These are phyloP conservation scores for Thelonectria blattea DNA, from an alignment of 2,329 filamentous ascomycete genomes.

Conservation along the genomic window DNA sequence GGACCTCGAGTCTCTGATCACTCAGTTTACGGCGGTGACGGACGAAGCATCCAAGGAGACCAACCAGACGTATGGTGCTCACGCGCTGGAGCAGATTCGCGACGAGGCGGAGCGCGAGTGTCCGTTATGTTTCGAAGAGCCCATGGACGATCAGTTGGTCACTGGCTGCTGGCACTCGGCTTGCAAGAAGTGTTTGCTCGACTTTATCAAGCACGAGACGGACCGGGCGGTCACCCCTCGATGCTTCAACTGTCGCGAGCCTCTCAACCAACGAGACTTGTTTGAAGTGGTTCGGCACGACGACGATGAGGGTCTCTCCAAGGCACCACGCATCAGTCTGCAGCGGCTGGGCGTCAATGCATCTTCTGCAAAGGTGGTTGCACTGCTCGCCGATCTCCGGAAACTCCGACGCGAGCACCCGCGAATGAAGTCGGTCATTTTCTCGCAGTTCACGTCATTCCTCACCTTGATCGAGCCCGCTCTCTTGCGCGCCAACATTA, in stretches of 20 bases:
- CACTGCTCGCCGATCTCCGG: conserved; percentile 78
- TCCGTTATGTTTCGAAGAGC: conserved; percentile 92
- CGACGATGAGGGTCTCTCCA: conserved; percentile 54
- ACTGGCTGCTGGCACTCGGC: conserved; percentile 98
- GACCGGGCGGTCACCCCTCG: conserved; percentile 76
- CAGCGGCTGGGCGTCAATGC: conserved; percentile 66
- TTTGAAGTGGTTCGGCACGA: conserved; percentile 92
- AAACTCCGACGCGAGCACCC: conserved; percentile 69
- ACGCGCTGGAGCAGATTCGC: conserved; percentile 89
- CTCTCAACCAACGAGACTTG: conserved; percentile 81
- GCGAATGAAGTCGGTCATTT: conserved; percentile 85
- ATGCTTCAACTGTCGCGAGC: conserved; percentile 90
- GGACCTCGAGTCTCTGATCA: conserved; percentile 86
- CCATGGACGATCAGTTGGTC: conserved; percentile 92
- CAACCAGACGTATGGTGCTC: conserved; percentile 71
- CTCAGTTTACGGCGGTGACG: conserved; percentile 77
- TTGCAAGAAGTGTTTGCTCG: conserved; percentile 90
- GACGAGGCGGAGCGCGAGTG: conserved; percentile 89
- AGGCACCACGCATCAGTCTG: conserved; percentile 61
- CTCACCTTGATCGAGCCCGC: conserved; percentile 88
- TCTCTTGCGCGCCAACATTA: conserved; percentile 73
- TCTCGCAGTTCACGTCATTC: conserved; percentile 97
- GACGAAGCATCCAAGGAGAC: conserved; percentile 68
- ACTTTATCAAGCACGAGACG: conserved; percentile 86
- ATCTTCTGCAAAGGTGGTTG: conserved; percentile 88